Evolutionary conservation across 1,139 yeast species (phyloP).

Genomic region (Scheffersomyces cryptocercus): DNA sequence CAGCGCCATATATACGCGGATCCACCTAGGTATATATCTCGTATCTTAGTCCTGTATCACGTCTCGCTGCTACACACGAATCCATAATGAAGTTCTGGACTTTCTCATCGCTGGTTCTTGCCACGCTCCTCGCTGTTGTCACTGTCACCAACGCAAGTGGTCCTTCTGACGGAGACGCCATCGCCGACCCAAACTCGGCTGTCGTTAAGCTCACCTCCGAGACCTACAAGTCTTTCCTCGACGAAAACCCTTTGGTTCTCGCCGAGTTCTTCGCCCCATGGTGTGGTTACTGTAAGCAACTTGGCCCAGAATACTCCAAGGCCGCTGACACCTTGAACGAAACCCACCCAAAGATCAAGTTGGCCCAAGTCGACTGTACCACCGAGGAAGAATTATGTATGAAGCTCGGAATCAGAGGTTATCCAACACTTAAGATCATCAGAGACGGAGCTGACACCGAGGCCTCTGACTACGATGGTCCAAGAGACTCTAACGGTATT

Average conservation of each 20-base stretch:
- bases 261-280: constrained; percentile 99
- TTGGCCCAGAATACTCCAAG: constrained; percentile 85
- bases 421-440: constrained; percentile 83
- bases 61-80: too few relatives aligned
- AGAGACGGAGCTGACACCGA: constrained; percentile 46
- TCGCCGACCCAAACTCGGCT: constrained; percentile 81
- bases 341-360: constrained; percentile 59
- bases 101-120: constrained; percentile 38
- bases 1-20: too few relatives aligned
- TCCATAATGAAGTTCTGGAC: constrained; percentile 43
- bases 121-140: constrained; percentile 40
- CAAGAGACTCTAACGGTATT: constrained; percentile 79
- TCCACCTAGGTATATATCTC: too few relatives aligned
- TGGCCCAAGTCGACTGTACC: constrained; percentile 94
- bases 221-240: constrained; percentile 62
- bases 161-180: constrained; percentile 57
- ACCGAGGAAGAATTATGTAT: constrained; percentile 80
- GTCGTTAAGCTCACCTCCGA: constrained; percentile 75
- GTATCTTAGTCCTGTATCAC: too few relatives aligned
- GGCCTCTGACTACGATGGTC: constrained; percentile 63
- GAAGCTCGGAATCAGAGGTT: constrained; percentile 77
- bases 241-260: constrained; percentile 74
- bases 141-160: constrained; percentile 37
- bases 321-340: constrained; percentile 79
- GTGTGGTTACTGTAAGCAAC: constrained; percentile 98